Conservation (phyloP, 1,284 basidiomycete genomes). For the Cutaneotrichosporon sp. region DNA sequence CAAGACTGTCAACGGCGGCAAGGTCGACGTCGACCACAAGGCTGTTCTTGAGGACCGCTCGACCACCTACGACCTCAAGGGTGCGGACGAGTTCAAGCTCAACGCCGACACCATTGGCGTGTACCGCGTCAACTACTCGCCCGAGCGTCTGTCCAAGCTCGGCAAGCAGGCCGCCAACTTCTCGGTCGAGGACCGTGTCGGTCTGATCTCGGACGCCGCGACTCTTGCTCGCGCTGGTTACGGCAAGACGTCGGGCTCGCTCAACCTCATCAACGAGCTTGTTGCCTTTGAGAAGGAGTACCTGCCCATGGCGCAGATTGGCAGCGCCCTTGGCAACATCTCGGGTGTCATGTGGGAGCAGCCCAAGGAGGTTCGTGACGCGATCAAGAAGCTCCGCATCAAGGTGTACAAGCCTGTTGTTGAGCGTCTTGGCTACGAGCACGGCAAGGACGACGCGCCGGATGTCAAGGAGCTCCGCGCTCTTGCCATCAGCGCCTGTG, state of each 20-base stretch:
- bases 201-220: conserved; percentile 74
- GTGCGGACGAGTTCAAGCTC: conserved; percentile 72
- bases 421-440: conserved; percentile 73
- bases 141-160: conserved; percentile 72
- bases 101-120: conserved; percentile 86
- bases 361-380: conserved; percentile 57
- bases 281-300: conserved; percentile 64
- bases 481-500: conserved; percentile 64
- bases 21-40: conserved; percentile 57
- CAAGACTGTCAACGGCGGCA: conserved; percentile 53
- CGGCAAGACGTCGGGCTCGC: conserved; percentile 66
- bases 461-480: conserved; percentile 73
- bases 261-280: conserved; percentile 66
- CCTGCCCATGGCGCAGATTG: conserved; percentile 45
- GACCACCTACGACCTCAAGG: conserved; percentile 58
- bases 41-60: conserved; percentile 68
- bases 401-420: conserved; percentile 78
- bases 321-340: conserved; percentile 54
- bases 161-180: conserved; percentile 75
- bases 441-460: conserved; percentile 61
- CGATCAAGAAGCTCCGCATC: conserved; percentile 60
- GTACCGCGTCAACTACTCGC: conserved; percentile 79
- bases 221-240: conserved; percentile 76
- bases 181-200: conserved; percentile 77
- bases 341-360: conserved; percentile 81